These are phyloP conservation scores for Cladosporium sp. DNA, from an alignment of 2,329 filamentous ascomycete genomes.

Conservation along the genomic window DNA sequence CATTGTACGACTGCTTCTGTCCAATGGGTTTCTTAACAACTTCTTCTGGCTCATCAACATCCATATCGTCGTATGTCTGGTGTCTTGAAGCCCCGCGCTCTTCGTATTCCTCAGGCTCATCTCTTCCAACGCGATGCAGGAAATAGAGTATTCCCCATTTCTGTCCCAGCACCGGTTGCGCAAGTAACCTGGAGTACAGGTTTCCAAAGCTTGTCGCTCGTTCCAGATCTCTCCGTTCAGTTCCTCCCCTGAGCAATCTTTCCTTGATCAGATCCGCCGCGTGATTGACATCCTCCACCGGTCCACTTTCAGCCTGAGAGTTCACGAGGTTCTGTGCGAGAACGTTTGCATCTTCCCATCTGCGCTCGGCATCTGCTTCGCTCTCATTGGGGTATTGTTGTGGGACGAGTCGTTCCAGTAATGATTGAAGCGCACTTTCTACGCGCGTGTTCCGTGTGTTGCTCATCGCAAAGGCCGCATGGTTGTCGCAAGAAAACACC, in stretches of 20 bases:
- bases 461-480: conserved; percentile 12
- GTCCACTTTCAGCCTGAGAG: conserved; percentile 38
- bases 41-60: conserved; percentile 14
- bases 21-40: conserved; percentile 11
- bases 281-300: conserved; percentile 75
- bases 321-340: conserved; percentile 46
- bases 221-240: conserved; percentile 40
- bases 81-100: not conserved
- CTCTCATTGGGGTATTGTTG: conserved; percentile 57
- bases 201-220: conserved; percentile 83
- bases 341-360: conserved; percentile 58
- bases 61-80: conserved; percentile 11
- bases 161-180: conserved; percentile 85
- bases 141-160: conserved; percentile 97
- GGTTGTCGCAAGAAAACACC: not conserved
- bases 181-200: conserved; percentile 80
- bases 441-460: conserved; percentile 52
- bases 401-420: conserved; percentile 71
- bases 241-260: conserved; percentile 56
- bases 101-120: conserved; percentile 8
- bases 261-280: conserved; percentile 89
- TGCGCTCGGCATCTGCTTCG: conserved; percentile 62
- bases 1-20: conserved; percentile 36
- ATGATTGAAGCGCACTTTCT: conserved; percentile 70
- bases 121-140: conserved; percentile 64